Evolutionary conservation across 164 flowering plant genomes (phyloP), one percentile per base, ranked within the genome.

Genomic region (Stephania cephalantha): DNA sequence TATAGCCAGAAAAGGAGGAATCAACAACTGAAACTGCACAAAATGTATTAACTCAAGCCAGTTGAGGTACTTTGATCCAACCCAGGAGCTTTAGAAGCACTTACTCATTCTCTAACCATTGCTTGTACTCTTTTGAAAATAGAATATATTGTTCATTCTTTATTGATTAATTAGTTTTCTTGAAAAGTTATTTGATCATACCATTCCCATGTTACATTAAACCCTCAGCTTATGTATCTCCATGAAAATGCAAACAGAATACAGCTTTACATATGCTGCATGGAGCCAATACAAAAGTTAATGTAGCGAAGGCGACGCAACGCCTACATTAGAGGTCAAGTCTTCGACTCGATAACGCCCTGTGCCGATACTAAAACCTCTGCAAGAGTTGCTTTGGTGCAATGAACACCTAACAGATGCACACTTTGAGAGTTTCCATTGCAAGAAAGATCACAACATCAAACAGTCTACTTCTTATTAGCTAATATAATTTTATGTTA

Each of bases 391-490:
- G 15, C 55, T 50, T 50, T 15, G 15, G 15, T 50, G 66, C 66
- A 61, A 61, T 61, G n/a, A 61, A 18, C 20, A n/a, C n/a, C 8
- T 58, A 58, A n/a, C 64, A 25, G 5, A 6, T 17, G 6, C 18
- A 18, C 7, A 1, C 6, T n/a, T 58, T 1, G 4, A 61, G 66
- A 18, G 66, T 18, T 61, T 61, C 7, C 66, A 61, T 15, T 50
- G 22, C 66, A 61, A 61, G 9, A 20, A 61, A n/a, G n/a, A 61
- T 6, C 25, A 7, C 66, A 20, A n/a, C n/a, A 7, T 61, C 4
- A 61, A 61, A 58, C n/a, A 61, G 66, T 61, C 66, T 61, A 61
- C 66, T n/a, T 58, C n/a, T 58, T 20, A 61, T 61, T 61, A n/a
- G 18, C 7, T n/a, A 61, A 61, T 25, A n/a, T n/a, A 61, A 61